Evolutionary conservation across 108 stramenopile genomes (phyloP).

Genomic region (Discostella pseudostelligera): DNA sequence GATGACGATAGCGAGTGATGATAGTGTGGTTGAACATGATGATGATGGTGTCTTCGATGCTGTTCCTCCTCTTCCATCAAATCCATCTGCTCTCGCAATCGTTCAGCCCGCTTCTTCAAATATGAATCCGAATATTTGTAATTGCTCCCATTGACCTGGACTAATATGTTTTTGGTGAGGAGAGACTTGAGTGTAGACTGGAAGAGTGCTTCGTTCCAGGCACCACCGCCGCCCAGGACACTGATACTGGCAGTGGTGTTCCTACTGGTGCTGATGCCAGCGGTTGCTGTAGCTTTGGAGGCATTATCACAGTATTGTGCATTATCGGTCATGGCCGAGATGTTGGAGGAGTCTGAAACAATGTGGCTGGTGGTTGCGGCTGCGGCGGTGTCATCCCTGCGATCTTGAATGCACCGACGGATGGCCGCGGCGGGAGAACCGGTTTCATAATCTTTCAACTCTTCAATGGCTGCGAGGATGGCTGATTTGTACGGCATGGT

Average conservation of each 20-base stretch:
- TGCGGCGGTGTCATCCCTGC: background rate
- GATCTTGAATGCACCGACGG: constrained; percentile 24
- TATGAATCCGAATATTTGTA: constrained; percentile 37
- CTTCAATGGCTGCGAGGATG: constrained; percentile 43
- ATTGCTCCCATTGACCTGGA: constrained; percentile 31
- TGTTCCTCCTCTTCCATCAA: constrained; percentile 1
- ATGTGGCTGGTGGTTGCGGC: no score
- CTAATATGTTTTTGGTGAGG: constrained; percentile 19
- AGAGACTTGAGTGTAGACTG: constrained; percentile 40
- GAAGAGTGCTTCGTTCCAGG: constrained; percentile 37
- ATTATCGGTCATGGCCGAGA: background rate
- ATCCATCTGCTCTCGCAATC: constrained; percentile 11
- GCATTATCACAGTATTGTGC: no score
- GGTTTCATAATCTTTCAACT: constrained; percentile 37
- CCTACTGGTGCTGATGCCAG: background rate
- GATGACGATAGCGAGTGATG: background rate
- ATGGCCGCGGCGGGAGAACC: constrained; percentile 35
- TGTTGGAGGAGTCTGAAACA: no score
- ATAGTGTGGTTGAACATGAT: background rate
- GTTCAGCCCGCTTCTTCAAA: constrained; percentile 21
- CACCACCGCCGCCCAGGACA: background rate
- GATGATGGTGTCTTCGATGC: background rate
- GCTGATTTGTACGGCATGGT: constrained; percentile 44
- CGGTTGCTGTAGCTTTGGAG: no score
- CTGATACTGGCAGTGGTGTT: background rate